Evolutionary conservation across 2,329 filamentous ascomycete genomes (phyloP).

Genomic region (Pestalotiopsis sp.): DNA sequence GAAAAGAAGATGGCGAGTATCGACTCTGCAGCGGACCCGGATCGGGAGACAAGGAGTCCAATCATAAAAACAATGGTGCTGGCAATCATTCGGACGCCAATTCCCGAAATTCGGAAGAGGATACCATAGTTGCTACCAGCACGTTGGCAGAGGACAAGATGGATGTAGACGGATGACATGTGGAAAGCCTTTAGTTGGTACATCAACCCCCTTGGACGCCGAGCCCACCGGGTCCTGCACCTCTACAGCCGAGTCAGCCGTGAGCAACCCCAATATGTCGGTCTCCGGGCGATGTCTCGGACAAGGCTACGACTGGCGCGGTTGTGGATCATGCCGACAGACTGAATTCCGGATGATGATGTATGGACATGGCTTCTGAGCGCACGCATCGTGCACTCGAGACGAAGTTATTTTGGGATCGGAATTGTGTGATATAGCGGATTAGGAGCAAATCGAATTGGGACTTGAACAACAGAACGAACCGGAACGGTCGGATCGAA

Average conservation of each 20-base stretch:
- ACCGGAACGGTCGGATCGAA: neutral
- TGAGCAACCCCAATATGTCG: neutral
- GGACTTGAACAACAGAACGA: neutral
- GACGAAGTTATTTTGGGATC: neutral
- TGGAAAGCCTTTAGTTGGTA: neutral
- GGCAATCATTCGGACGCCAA: slow-evolving; percentile 31
- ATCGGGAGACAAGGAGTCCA: slow-evolving; percentile 26
- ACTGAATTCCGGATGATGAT: neutral
- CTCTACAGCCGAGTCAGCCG: neutral
- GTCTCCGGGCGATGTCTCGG: neutral
- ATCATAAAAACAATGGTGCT: slow-evolving; percentile 20
- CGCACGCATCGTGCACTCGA: neutral
- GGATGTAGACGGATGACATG: slow-evolving; percentile 32
- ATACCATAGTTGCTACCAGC: slow-evolving; percentile 34
- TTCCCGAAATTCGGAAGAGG: slow-evolving; percentile 27
- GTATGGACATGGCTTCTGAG: neutral
- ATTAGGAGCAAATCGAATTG: neutral
- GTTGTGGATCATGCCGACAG: neutral
- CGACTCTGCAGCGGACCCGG: slow-evolving; percentile 48
- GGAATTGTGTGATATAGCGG: neutral
- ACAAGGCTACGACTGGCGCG: neutral
- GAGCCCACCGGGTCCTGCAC: neutral
- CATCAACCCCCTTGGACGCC: neutral
- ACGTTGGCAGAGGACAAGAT: slow-evolving; percentile 34
- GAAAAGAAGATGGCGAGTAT: slow-evolving; percentile 56